Base-by-base conservation (phyloP, 441 rosid species). In the Erodium trifolium region DNA sequence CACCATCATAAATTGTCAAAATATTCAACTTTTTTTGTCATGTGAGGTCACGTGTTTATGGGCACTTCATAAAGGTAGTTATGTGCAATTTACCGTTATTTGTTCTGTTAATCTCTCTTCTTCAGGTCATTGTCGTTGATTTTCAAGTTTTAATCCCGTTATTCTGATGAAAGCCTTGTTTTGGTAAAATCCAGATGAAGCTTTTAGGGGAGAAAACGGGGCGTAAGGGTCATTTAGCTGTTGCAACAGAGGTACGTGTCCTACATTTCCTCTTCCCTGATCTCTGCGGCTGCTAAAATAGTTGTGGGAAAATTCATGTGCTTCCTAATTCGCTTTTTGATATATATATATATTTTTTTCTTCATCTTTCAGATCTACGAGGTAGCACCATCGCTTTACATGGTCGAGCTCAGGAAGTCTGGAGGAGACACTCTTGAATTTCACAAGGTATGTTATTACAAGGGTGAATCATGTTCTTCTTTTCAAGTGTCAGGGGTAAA, bases 371-470 rank as follows among this genome's bases (percentile, higher is more conserved):
- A 95, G 98, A 88, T 95, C 67, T 88, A 84, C 83, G 91, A 95
- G 85, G 99, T 95, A 73, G 99, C 98, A 71, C 99, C 99, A 75
- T 90, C 96, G 10, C 97, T 95, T 68, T 87, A 83, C 70, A 89
- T 92, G 99, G 98, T 92, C 63, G 99, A 95, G 81, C 81, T 95
- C 80, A 88, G 96, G 43, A 95, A 95, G 75, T 86, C 99, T 37
- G 93, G 88, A 39, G 99, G 99, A 70, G 99, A 95, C 79, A 95
- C 99, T 57, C 87, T 95, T 77, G 99, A 95, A 80, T 95, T 92
- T 80, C 99, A 95, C 85, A 88, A 90, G 96, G 99, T 95, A 78
- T 47, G 62, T 19, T 63, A 8, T 17, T 17, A 14, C 0, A 31
- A 31, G 34, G 3, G 34, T 3, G 34, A 31, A 31, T 31, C 34